Conservation (phyloP, 805 yeast species). For the Dipodascopsis uninucleata region DNA sequence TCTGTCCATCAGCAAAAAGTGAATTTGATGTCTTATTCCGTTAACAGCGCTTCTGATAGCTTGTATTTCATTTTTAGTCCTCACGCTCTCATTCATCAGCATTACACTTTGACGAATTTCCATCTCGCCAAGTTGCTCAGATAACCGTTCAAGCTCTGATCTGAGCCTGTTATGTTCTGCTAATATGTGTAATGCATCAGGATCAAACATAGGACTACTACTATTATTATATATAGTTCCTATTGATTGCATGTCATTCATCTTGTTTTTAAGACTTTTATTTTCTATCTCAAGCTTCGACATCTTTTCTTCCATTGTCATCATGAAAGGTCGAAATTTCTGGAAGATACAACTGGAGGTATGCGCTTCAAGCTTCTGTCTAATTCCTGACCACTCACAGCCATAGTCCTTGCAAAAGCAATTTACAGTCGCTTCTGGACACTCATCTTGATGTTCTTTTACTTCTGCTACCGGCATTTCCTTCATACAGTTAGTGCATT, state of each 20-base stretch:
- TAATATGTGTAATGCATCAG: constrained; percentile 31
- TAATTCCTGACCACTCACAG: constrained; percentile 32
- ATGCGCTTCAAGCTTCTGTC: constrained; percentile 29
- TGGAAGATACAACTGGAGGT: constrained; percentile 31
- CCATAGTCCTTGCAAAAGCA: constrained; percentile 34
- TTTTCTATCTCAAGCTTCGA: constrained; percentile 36
- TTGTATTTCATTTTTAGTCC: constrained; percentile 36
- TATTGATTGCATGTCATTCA: constrained; percentile 25
- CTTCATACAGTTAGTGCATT: constrained; percentile 23
- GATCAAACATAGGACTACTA: constrained; percentile 7
- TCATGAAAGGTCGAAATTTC: constrained; percentile 31
- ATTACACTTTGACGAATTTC: constrained; percentile 36
- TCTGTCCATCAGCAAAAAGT: constrained; percentile 35
- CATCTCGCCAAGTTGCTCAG: constrained; percentile 33
- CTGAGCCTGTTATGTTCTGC: constrained; percentile 38
- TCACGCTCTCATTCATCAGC: constrained; percentile 37
- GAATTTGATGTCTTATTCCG: constrained; percentile 39
- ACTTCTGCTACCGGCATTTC: constrained; percentile 19
- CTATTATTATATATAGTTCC: constrained; percentile 9
- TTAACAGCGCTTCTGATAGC: constrained; percentile 34
- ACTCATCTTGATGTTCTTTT: constrained; percentile 21
- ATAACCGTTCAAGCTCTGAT: constrained; percentile 35
- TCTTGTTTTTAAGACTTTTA: constrained; percentile 31
- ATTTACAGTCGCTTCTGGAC: constrained; percentile 25
- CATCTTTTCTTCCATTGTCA: constrained; percentile 32